A percentile compares a stretch with the other conserved stretches of the same genome.
Conservation (phyloP, 1,139 yeast species). For the Blastobotrys proliferans region DNA sequence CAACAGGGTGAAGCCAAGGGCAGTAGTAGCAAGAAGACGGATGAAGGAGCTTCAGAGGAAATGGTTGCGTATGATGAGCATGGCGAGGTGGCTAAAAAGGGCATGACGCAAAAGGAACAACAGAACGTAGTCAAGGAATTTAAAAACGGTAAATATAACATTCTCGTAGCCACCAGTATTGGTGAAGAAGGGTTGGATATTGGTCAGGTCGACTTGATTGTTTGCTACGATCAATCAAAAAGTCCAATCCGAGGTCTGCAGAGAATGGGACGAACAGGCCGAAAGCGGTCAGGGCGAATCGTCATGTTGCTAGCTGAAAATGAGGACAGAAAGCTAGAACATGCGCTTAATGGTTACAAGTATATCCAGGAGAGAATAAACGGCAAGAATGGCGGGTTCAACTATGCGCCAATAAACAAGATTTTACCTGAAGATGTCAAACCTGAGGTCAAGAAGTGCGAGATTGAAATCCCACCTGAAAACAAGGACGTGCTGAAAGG, state of each 20-base stretch:
- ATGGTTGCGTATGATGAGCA: conserved; percentile 17
- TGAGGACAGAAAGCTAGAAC: conserved; percentile 75
- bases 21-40: conserved; percentile 1
- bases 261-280: conserved; percentile 97
- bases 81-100: conserved; percentile 19
- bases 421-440: conserved; percentile 55
- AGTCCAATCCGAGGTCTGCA: conserved; percentile 93
- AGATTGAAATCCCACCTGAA: conserved; percentile 66
- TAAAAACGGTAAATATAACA: conserved; percentile 65
- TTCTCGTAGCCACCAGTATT: conserved; percentile 90
- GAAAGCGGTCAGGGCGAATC: conserved; percentile 85
- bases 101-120: conserved; percentile 43
- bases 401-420: conserved; percentile 45
- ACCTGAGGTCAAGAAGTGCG: conserved; percentile 55
- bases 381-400: conserved; percentile 28
- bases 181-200: conserved; percentile 99
- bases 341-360: conserved; percentile 81
- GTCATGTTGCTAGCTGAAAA: conserved; percentile 72
- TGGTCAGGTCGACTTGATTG: conserved; percentile 92
- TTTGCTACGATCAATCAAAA: conserved; percentile 88
- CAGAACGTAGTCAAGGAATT: conserved; percentile 65
- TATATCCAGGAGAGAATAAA: conserved; percentile 63
- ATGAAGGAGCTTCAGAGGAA: conserved; percentile 1
- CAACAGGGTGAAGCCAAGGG: conserved; percentile 42
- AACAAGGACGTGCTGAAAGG: conserved; percentile 62